These are phyloP conservation scores for Amaranthus cruentus DNA, from an alignment of 148 eudicot genomes.

Conservation along the genomic window DNA sequence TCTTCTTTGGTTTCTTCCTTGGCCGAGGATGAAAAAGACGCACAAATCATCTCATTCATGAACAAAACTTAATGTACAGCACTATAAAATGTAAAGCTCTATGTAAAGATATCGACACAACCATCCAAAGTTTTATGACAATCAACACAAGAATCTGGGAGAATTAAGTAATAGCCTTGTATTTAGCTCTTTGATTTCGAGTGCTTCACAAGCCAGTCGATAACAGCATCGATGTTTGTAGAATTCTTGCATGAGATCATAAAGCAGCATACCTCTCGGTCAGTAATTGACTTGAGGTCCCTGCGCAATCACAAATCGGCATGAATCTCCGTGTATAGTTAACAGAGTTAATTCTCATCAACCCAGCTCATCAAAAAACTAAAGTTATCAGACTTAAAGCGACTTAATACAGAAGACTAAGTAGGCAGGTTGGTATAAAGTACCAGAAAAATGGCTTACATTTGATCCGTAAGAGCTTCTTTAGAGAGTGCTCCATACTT, in stretches of 20 bases:
- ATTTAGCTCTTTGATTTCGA: slow-evolving; percentile 80
- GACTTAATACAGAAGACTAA: not conserved
- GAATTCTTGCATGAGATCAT: slow-evolving; percentile 99
- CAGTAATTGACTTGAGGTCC: slow-evolving; percentile 83
- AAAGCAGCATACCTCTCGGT: slow-evolving; percentile 96
- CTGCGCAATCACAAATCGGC: slow-evolving; percentile 33
- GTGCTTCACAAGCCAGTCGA: slow-evolving; percentile 98
- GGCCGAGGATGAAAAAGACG: not conserved
- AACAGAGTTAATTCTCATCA: too few relatives aligned
- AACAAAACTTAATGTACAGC: slow-evolving; percentile 17
- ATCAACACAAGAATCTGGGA: slow-evolving; percentile 25
- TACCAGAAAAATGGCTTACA: slow-evolving; percentile 45
- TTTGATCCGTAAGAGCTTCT: slow-evolving; percentile 74
- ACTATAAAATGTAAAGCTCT: slow-evolving; percentile 15
- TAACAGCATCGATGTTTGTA: slow-evolving; percentile 86
- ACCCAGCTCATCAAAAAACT: too few relatives aligned
- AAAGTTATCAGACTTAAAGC: too few relatives aligned
- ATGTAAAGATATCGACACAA: slow-evolving; percentile 29
- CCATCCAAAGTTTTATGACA: slow-evolving; percentile 12
- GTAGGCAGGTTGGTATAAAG: not conserved
- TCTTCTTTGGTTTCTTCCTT: too few relatives aligned
- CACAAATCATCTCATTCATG: slow-evolving; percentile 13
- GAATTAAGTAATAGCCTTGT: slow-evolving; percentile 6
- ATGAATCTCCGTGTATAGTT: too few relatives aligned
- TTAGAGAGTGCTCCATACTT: slow-evolving; percentile 72